Evolutionary conservation across 2,329 filamentous ascomycete species (phyloP).

Genomic region (Tolypocladium endophyticum): DNA sequence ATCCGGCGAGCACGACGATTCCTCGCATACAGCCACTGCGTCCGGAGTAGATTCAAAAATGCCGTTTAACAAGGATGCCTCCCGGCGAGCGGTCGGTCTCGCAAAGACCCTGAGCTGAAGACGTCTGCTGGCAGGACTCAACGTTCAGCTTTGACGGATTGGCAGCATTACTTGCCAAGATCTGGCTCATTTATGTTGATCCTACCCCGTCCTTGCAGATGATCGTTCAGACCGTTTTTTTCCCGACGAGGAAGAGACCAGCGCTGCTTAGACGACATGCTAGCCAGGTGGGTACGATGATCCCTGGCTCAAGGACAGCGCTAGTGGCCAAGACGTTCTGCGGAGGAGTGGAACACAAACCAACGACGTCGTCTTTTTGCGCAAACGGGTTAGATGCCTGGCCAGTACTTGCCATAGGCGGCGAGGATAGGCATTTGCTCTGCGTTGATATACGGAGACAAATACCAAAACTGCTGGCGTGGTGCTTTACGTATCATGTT

Average conservation of each 20-base stretch:
- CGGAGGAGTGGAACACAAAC: neutral
- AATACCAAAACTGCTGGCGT: neutral
- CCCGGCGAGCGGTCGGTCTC: neutral
- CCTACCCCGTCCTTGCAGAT: neutral
- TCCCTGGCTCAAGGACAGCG: neutral
- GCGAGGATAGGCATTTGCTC: neutral
- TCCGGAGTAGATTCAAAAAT: constrained; percentile 1
- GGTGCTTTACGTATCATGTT: neutral
- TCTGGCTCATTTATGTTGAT: neutral
- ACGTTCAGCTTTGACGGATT: neutral
- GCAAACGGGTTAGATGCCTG: neutral
- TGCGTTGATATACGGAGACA: neutral
- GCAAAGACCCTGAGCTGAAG: neutral
- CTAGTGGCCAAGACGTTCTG: neutral
- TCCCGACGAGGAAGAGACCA: neutral
- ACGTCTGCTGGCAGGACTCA: neutral
- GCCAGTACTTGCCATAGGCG: neutral
- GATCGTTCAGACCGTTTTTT: neutral
- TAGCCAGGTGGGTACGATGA: neutral
- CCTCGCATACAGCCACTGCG: neutral
- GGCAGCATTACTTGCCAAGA: neutral
- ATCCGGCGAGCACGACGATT: neutral
- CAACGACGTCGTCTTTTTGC: neutral
- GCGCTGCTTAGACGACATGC: neutral
- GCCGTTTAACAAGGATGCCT: neutral